Conservation (phyloP, 2,329 filamentous ascomycete species). For the Xylaria sp. region DNA sequence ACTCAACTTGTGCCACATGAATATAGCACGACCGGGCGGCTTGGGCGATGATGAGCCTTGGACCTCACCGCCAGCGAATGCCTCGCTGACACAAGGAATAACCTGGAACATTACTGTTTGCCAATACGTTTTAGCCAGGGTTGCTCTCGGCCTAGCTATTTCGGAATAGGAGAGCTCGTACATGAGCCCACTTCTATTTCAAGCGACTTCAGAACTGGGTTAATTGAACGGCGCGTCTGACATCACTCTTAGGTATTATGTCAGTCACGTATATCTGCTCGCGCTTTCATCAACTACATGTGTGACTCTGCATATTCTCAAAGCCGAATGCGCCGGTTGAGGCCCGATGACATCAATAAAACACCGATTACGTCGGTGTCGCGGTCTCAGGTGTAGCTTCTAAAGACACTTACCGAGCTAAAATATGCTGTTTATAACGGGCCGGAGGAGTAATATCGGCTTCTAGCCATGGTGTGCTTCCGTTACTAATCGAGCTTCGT, state of each 20-base stretch:
- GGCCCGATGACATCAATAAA: conserved; percentile 3
- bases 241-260: conserved; percentile 13
- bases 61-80: conserved; percentile 23
- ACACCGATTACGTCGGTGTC: conserved; percentile 7
- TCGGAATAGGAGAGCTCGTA: conserved; percentile 32
- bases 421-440: conserved; percentile 3
- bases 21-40: not conserved
- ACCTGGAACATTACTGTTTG: conserved; percentile 30
- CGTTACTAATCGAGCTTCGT: conserved; percentile 13
- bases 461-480: not conserved
- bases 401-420: conserved; percentile 7
- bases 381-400: conserved; percentile 13
- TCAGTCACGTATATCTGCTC: not conserved
- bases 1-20: not conserved
- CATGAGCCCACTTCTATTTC: conserved; percentile 33
- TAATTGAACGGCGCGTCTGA: conserved; percentile 16
- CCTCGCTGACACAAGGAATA: conserved; percentile 18
- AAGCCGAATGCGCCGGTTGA: conserved; percentile 8
- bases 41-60: conserved; percentile 17
- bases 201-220: conserved; percentile 13
- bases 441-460: conserved; percentile 6
- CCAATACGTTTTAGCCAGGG: conserved; percentile 23
- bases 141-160: conserved; percentile 25
- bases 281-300: conserved; percentile 1
- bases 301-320: not conserved